Evolutionary conservation across 73 alveolate species (phyloP), one percentile per base, ranked within the genome.

Genomic region (Diophrys appendiculata): DNA sequence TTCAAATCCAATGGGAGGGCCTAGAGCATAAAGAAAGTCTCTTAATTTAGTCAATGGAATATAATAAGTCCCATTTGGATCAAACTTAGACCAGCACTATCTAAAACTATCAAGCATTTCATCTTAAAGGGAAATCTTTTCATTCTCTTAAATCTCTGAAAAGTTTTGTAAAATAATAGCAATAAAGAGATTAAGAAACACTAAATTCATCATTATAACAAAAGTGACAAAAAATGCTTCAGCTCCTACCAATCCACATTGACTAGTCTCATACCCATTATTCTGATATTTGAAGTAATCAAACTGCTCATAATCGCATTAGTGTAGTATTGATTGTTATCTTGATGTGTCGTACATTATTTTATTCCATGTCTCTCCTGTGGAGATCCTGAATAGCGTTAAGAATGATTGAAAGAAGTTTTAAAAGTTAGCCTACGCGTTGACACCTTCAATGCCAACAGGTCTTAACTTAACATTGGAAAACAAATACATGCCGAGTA

Each of bases 101-200:
- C 79, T 76, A 68, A 83, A 83, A 24, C 52, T 11, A 28, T 18
- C 76, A 0, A 76, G 32, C 11, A 29, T 29, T 3, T 76, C 91
- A 13, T 76, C 33, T 34, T 65, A 52, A 25, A 76, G 54, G n/a
- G 68, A 52, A 33, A 29, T 83, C 24, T 31, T 74, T 24, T 82
- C 91, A 31, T 83, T 76, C 29, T 33, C 23, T 23, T 68, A 28
- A 29, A 77, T 76, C 33, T 55, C 73, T 18, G 64, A 82, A 68
- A 56, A 83, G 71, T 78, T 82, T 70, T 90, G 83, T 82, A 90
- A 33, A 30, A 90, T 87, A 68, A 90, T 88, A 0, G 96, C 96
- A 14, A 90, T 82, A 68, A 90, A 90, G 52, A 90, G 84, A 54
- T 90, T 90, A 68, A 90, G 84, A 68, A 90, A 82, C 77, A 90